These are phyloP conservation scores for Phytophthora niederhauseri DNA, from an alignment of 352 stramenopile species.

Conservation along the genomic window DNA sequence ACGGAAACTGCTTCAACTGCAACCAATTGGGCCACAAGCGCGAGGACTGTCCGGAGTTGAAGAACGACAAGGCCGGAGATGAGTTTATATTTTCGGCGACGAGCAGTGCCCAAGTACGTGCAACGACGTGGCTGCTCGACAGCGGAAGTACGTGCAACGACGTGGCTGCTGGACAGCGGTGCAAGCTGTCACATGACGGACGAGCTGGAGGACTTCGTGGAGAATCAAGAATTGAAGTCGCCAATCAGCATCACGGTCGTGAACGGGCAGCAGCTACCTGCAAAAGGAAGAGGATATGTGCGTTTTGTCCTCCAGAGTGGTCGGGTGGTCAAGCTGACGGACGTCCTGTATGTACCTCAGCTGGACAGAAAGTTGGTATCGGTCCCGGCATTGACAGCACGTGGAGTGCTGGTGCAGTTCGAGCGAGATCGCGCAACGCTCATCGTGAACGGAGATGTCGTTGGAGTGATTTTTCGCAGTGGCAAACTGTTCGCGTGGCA, in stretches of 20 bases:
- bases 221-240: background rate
- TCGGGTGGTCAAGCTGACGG: conserved; percentile 14
- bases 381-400: conserved; percentile 11
- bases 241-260: background rate
- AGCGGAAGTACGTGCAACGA: conserved; percentile 7
- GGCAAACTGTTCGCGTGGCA: background rate
- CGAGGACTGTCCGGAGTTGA: background rate
- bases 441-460: background rate
- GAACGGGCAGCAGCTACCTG: background rate
- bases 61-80: background rate
- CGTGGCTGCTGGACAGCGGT: conserved; percentile 33
- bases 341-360: conserved; percentile 29
- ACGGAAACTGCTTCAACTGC: conserved; percentile 13
- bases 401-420: conserved; percentile 8
- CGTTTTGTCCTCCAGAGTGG: background rate
- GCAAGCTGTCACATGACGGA: conserved; percentile 15
- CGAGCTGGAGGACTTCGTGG: conserved; percentile 11
- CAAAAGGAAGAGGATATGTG: background rate
- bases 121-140: conserved; percentile 27
- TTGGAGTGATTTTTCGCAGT: background rate
- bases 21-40: conserved; percentile 9
- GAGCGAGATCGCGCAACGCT: background rate
- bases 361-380: conserved; percentile 20
- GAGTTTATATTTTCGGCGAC: conserved; percentile 22
- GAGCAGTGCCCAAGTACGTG: background rate